phyloP scores from a whole-genome alignment of 2,329 filamentous ascomycete genomes.

The Scedosporium minutisporum region DNA sequence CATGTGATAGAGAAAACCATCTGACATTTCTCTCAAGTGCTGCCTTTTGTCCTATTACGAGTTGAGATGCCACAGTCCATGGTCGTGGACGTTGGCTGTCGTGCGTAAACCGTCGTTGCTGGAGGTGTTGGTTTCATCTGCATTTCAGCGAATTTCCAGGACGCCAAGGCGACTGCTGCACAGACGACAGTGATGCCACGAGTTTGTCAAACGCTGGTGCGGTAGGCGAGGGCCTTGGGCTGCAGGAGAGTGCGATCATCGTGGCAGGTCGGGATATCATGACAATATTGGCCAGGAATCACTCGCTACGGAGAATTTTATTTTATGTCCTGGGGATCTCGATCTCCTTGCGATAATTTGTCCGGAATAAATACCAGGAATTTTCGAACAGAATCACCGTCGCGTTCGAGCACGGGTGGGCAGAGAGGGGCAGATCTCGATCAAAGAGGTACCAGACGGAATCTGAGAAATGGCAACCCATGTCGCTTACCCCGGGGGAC shows the following conservation, averaged over 20 bases:
- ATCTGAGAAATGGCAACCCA: neutral
- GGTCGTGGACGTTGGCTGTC: neutral
- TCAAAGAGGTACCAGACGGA: too few species aligned
- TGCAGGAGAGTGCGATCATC: neutral
- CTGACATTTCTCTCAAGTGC: too few species aligned
- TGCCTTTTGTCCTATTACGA: too few species aligned
- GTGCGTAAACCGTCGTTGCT: neutral
- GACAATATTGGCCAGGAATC: neutral
- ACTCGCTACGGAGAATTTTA: neutral
- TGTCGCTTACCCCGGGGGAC: neutral
- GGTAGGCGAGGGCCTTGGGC: too few species aligned
- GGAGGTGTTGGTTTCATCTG: neutral
- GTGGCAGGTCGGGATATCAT: neutral
- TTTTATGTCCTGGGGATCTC: neutral
- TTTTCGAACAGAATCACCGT: neutral
- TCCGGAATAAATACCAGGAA: neutral
- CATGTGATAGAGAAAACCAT: too few species aligned
- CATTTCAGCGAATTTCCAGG: neutral
- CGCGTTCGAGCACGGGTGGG: neutral
- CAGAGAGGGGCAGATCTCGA: neutral
- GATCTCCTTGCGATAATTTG: neutral
- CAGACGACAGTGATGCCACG: neutral
- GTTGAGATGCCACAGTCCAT: neutral
- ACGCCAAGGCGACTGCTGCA: neutral
- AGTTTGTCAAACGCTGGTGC: neutral